A percentile compares a stretch with the other conserved stretches of the same genome.
These are phyloP conservation scores for Neurospora sublineolata DNA, from an alignment of 495 filamentous ascomycete species.

Conservation along the genomic window DNA sequence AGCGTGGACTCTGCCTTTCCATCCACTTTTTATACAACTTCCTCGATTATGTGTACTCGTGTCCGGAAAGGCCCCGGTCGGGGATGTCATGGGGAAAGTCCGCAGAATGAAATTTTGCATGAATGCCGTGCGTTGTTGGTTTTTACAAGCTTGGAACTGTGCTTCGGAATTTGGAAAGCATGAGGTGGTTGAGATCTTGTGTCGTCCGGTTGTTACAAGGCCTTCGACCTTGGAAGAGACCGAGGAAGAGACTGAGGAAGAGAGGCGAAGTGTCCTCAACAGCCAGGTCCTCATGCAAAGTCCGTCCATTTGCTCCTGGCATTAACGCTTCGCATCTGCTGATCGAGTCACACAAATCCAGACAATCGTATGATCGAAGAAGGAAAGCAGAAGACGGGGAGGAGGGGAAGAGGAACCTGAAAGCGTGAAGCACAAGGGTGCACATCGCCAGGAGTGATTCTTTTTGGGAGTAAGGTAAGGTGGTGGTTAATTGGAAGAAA, in stretches of 20 bases:
- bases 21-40: too few relatives aligned
- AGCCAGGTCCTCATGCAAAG: neutral
- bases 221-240: neutral
- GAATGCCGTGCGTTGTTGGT: too few relatives aligned
- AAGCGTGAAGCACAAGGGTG: too few relatives aligned
- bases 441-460: too few relatives aligned
- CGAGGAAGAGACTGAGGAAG: neutral
- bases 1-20: too few relatives aligned
- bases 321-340: neutral
- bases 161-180: neutral
- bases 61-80: accelerated
- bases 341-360: neutral
- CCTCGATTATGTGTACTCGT: too few relatives aligned
- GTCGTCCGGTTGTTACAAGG: neutral
- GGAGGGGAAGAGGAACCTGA: neutral
- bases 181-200: neutral
- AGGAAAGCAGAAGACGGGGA: neutral
- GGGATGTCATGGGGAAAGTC: too few relatives aligned
- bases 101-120: too few relatives aligned
- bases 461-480: too few relatives aligned
- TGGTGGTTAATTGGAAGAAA: too few relatives aligned
- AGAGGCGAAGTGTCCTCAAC: neutral
- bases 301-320: neutral
- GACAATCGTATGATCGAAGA: neutral
- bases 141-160: too few relatives aligned